Evolutionary conservation across 2,329 filamentous ascomycete species (phyloP).

Genomic region (Neofusicoccum umdonicola): DNA sequence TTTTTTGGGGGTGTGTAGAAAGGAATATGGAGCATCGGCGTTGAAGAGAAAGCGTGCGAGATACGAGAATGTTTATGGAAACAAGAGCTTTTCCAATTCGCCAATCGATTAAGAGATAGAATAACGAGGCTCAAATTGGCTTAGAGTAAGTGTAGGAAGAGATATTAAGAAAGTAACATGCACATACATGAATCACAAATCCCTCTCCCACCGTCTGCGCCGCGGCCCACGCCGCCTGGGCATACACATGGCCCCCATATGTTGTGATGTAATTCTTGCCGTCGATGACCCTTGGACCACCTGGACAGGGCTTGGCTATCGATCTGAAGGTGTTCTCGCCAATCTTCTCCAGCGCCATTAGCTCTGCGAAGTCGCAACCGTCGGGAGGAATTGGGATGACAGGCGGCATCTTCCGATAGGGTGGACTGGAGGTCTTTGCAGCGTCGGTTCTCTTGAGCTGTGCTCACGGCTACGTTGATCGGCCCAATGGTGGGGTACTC

Average conservation of each 20-base stretch:
- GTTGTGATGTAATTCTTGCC: conserved; percentile 42
- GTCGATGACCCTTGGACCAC: conserved; percentile 18
- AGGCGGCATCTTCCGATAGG: neutral
- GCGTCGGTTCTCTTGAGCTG: neutral
- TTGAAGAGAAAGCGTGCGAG: neutral
- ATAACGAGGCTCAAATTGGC: too few species aligned
- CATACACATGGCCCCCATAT: conserved; percentile 57
- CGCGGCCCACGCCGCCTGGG: conserved; percentile 56
- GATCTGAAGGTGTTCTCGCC: conserved; percentile 41
- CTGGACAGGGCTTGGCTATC: neutral
- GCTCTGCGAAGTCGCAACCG: conserved; percentile 32
- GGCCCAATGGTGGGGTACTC: too few species aligned
- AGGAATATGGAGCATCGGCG: neutral
- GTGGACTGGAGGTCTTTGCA: too few species aligned
- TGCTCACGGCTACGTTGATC: neutral
- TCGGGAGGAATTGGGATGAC: neutral
- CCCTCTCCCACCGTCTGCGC: conserved; percentile 52
- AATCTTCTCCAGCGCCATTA: conserved; percentile 42
- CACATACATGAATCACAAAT: conserved; percentile 51
- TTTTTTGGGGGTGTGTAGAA: too few species aligned
- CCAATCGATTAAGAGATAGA: too few species aligned
- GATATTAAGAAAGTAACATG: conserved; percentile 19
- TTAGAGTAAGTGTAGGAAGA: too few species aligned
- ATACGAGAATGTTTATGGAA: too few species aligned
- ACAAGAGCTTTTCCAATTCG: too few species aligned